These are phyloP conservation scores for Haplographium delicatum DNA, from an alignment of 495 filamentous ascomycete species.

Conservation along the genomic window DNA sequence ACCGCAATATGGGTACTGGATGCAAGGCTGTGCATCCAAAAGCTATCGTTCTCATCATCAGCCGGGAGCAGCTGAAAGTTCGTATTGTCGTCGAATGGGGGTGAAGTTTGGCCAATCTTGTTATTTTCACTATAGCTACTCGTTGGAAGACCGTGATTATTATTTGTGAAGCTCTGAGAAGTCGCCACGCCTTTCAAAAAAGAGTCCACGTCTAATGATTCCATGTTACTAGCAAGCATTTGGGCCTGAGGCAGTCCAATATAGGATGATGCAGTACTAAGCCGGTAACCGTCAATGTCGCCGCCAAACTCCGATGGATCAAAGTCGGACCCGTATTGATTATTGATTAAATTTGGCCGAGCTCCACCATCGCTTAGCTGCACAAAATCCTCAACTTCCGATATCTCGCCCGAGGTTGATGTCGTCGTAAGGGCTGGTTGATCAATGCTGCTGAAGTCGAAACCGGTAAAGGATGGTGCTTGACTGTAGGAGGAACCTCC, in stretches of 20 bases:
- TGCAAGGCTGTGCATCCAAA: conserved; percentile 25
- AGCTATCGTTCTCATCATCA: conserved; percentile 24
- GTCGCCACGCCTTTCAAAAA: conserved; percentile 30
- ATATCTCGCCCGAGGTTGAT: conserved; percentile 71
- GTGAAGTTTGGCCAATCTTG: conserved; percentile 9
- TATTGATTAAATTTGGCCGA: conserved; percentile 13
- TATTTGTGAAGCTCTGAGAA: conserved; percentile 4
- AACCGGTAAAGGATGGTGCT: conserved; percentile 62
- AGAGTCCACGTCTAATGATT: conserved; percentile 48
- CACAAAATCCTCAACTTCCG: conserved; percentile 61
- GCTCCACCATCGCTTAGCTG: conserved; percentile 6
- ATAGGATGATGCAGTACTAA: conserved; percentile 51
- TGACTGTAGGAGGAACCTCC: conserved; percentile 64
- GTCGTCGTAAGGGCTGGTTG: conserved; percentile 53
- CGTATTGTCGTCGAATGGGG: conserved; percentile 13
- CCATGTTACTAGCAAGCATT: conserved; percentile 45
- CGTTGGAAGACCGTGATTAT: conserved; percentile 13
- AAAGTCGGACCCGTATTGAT: conserved; percentile 26
- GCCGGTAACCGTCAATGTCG: conserved; percentile 32
- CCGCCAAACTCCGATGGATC: conserved; percentile 23
- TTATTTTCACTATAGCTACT: conserved; percentile 1
- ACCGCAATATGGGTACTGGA: conserved; percentile 14
- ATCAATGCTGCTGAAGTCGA: conserved; percentile 52
- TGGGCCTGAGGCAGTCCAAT: conserved; percentile 46
- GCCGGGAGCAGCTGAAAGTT: conserved; percentile 13